Conservation (phyloP, 805 yeast genomes). For the Myxozyma nipponensis region DNA sequence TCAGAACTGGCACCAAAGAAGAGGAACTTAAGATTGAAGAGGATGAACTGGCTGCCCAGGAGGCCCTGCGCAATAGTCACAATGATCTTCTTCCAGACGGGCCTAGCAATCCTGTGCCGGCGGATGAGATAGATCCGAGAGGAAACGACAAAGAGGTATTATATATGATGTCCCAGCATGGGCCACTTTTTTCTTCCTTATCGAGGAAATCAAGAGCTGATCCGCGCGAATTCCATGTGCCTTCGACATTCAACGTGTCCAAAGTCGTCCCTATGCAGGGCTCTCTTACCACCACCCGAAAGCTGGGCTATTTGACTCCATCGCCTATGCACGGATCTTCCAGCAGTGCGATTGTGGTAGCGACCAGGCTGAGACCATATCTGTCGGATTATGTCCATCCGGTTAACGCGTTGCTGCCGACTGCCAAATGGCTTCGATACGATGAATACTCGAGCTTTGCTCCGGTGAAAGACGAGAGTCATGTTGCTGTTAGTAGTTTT, state of each 20-base stretch:
- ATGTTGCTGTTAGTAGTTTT: constrained; percentile 48
- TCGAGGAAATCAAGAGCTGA: constrained; percentile 69
- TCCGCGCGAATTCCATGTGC: constrained; percentile 62
- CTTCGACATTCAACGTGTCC: constrained; percentile 63
- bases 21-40: constrained; percentile 1
- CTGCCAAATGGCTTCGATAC: constrained; percentile 61
- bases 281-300: constrained; percentile 17
- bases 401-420: constrained; percentile 47
- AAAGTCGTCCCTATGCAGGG: constrained; percentile 55
- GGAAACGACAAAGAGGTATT: constrained; percentile 50
- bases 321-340: constrained; percentile 10
- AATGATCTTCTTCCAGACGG: constrained; percentile 7
- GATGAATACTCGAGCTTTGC: constrained; percentile 56
- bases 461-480: constrained; percentile 59
- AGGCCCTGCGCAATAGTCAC: not conserved
- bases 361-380: constrained; percentile 19
- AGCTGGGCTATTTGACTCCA: constrained; percentile 20
- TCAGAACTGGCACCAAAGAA: not conserved
- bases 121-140: constrained; percentile 15
- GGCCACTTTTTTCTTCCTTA: constrained; percentile 77
- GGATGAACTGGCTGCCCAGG: constrained; percentile 3
- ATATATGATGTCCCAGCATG: constrained; percentile 55
- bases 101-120: not conserved
- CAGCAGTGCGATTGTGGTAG: constrained; percentile 16
- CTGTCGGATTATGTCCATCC: constrained; percentile 34